Base-by-base conservation (phyloP, 2,329 filamentous ascomycete species). In the Pestalotiopsis sp. region DNA sequence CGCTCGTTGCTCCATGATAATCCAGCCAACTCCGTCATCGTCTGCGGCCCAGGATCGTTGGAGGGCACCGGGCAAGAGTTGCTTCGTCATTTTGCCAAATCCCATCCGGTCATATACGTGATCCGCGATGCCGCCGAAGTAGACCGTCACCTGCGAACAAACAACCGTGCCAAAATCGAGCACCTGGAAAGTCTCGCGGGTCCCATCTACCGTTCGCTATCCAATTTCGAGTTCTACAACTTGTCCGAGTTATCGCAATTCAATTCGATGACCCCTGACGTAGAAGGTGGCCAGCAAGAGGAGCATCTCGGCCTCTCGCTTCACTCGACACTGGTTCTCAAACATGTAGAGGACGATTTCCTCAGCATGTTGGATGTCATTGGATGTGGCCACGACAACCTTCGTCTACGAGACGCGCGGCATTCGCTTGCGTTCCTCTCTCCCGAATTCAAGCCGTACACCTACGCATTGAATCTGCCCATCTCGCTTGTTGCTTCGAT, bases 201-300 rank as follows among this genome's bases (percentile, higher is more conserved):
- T 14, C 62, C 62, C 20, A 52, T 52, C n/a, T 65, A 41, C 17
- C n/a, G 62, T n/a, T 25, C 31, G 12, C 20, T 65, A 45, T 49
- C 62, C 6, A 65, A 65, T 65, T 65, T 25, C 20, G 62, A 65
- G 13, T 65, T 65, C 41, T 52, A 65, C 23, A 65, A 65, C 27
- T 39, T 65, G 11, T 23, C 31, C n/a, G 62, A 65, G 5, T 52
- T n/a, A 52, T 52, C 57, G 11, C 57, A 25, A 14, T 11, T 13
- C 20, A 4, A n/a, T 7, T n/a, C 57, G 23, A 11, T 17, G 0
- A 27, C 20, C 3, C 23, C 6, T 27, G 27, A 27, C 57, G 4
- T 36, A 27, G 27, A 27, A 13, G 4, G 25, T 59, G 45, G 45
- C 20, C 45, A 52, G 20, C 17, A 52, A 14, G 27, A 38, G 3